A percentile compares a stretch with the other conserved stretches of the same genome.
Conservation (phyloP, 495 filamentous ascomycete species). For the Trichoderma parareesei region DNA sequence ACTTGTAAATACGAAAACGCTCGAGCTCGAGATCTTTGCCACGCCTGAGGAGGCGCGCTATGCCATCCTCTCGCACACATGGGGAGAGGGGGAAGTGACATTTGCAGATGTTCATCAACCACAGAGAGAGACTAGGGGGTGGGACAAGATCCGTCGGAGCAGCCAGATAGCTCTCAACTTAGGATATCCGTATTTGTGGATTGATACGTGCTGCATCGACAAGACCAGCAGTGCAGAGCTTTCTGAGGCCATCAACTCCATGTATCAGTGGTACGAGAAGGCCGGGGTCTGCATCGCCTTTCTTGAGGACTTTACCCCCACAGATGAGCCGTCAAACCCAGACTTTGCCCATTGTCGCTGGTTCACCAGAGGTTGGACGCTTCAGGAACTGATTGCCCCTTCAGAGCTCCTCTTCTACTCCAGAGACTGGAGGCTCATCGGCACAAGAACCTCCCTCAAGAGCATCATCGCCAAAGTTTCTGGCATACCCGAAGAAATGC, state of each 20-base stretch:
- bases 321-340: neutral
- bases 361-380: constrained; percentile 35
- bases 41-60: constrained; percentile 20
- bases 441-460: constrained; percentile 20
- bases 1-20: constrained; percentile 24
- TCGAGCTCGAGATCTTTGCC: constrained; percentile 24
- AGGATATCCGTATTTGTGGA: constrained; percentile 24
- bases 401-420: constrained; percentile 25
- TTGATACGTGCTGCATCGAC: constrained; percentile 38
- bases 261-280: constrained; percentile 33
- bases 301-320: constrained; percentile 26
- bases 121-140: constrained; percentile 21
- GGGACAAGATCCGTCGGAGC: constrained; percentile 18
- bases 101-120: constrained; percentile 22
- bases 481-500: constrained; percentile 20
- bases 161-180: constrained; percentile 18
- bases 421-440: constrained; percentile 23
- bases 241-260: constrained; percentile 37
- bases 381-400: constrained; percentile 33
- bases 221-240: constrained; percentile 38
- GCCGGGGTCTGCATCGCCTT: constrained; percentile 33
- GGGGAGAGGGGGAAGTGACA: constrained; percentile 24
- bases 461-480: constrained; percentile 22
- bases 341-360: constrained; percentile 20
- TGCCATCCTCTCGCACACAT: constrained; percentile 32